Base-by-base conservation (phyloP, 2,329 filamentous ascomycete species). In the Scedosporium apiospermum region DNA sequence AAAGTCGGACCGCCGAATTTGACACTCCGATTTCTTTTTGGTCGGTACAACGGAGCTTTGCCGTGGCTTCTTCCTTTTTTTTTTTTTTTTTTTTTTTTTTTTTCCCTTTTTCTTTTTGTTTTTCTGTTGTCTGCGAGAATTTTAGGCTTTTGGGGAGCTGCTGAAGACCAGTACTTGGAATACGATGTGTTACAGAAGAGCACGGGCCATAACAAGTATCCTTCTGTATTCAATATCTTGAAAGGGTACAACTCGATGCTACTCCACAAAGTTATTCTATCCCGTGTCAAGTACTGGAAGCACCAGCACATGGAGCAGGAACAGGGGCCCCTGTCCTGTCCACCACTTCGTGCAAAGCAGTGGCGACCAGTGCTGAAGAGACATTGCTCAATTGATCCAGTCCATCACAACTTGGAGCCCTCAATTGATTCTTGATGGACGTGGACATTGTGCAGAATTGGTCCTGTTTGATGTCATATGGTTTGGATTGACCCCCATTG, bases 1-100 rank as follows among this genome's bases (percentile, higher is more conserved):
- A 53, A 53, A 53, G 49, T 53, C 49, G 49, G 49, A 21, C 49
- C 49, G 49, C 49, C 49, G 49, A 53, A 53, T 53, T 53, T 18
- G 49, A 53, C 49, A 53, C 49, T n/a, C 49, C 49, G 49, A 53
- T 34, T 34, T 34, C 30, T 53, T 53, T 26, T 51, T 6, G 41
- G 44, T 60, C 59, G 59, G 59, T 44, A 61, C 59, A 61, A 61
- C 59, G 59, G 59, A 61, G 44, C 27, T 61, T 60, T 60, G 58
- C 58, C 58, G 58, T 46, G 58, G 49, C 21, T 53, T 18, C 23
- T 21, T 21, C 23, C 16, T 4, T 49, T 23, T 21, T 49, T 49
- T 49, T 49, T 49, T 7, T 23, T 23, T 10, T 7, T 2, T 21
- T 49, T 49, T 21, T 12, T 23, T 27, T 14, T 16, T 55, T 55